Evolutionary conservation across 2,329 filamentous ascomycete genomes (phyloP), one percentile per base, ranked within the genome.

Genomic region (Fusarium armeniacum): DNA sequence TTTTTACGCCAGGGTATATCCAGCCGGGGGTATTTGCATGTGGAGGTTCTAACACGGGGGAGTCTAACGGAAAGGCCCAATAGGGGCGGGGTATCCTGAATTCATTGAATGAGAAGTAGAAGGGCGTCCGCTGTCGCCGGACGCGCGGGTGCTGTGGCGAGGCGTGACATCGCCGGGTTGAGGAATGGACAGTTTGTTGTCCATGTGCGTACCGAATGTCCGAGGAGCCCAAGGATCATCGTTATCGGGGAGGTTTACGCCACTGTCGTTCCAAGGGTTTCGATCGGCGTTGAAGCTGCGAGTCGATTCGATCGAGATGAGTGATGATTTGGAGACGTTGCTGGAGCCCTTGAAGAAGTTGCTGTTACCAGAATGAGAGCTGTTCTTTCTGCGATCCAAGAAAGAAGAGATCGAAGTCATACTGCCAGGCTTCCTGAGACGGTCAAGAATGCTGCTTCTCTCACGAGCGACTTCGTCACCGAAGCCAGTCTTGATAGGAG

Each of bases 201-300:
- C 83, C 75, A 85, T 84, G 77, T 88, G 89, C 78, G 89, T 92
- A 76, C 87, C 86, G 73, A 90, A 87, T 73, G 88, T 88, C 70
- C 89, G 88, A 53, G 82, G 82, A 54, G 85, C 81, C 88, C 89
- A 90, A 40, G 86, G 86, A 78, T 89, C 88, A 73, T 98, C 94
- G 70, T 97, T 93, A 76, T 98, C 95, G 68, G 92, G 86, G 72
- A 98, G 89, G 79, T 98, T 98, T 78, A 98, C 94, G 75, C 94
- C 95, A 77, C 93, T 97, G 80, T 98, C 95, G 79, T 98, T 98
- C 95, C 95, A 98, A 67, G 94, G 94, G 82, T 98, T 97, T 81
- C 94, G 92, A 80, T 97, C 97, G 73, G 93, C 93, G 69, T 90
- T 90, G 80, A 91, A 90, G 83, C 94, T 97, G 78, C 95, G 92